Conservation (phyloP, 2,329 filamentous ascomycete species). For the Monosporascus cannonballus region DNA sequence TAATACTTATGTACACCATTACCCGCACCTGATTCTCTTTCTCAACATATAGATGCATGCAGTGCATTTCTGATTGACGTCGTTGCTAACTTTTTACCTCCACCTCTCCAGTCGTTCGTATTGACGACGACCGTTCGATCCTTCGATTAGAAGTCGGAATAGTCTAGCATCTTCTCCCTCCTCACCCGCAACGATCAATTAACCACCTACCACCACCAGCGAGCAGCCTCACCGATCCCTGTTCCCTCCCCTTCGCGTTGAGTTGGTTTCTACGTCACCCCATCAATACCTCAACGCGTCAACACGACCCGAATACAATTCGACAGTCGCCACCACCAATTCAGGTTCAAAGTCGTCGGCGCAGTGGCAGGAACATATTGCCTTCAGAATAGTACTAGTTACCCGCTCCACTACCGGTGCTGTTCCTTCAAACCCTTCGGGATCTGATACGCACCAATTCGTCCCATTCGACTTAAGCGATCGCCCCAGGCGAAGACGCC, state of each 20-base stretch:
- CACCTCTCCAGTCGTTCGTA: neutral
- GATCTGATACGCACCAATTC: neutral
- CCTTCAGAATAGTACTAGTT: neutral
- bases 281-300: neutral
- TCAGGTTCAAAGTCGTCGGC: neutral
- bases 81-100: neutral
- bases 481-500: constrained; percentile 16
- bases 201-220: no score
- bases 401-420: neutral
- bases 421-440: neutral
- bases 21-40: constrained; percentile 22
- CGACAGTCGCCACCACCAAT: no score
- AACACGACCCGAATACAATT: neutral
- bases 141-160: no score
- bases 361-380: neutral
- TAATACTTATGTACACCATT: constrained; percentile 26
- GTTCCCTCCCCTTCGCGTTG: no score
- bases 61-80: neutral
- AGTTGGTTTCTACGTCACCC: neutral
- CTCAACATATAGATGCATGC: neutral
- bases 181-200: neutral
- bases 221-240: no score
- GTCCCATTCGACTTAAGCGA: constrained; percentile 12
- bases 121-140: neutral
- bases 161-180: neutral